A percentile compares a stretch with the other conserved stretches of the same genome.
Evolutionary conservation across 2,329 filamentous ascomycete genomes (phyloP).

Genomic region (Colletotrichum melonis): DNA sequence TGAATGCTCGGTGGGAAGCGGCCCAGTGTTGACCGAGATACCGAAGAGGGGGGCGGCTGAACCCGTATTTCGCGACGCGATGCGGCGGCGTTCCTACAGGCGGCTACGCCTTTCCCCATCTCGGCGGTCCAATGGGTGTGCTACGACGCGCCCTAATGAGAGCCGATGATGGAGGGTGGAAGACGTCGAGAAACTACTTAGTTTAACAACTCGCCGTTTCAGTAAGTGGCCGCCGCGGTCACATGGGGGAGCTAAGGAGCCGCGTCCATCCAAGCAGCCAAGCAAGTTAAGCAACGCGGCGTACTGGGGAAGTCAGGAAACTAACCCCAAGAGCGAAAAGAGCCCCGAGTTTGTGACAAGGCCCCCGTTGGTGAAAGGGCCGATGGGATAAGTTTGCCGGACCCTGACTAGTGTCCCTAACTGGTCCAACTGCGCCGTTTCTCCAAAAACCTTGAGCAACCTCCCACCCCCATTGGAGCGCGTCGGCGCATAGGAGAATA

Average conservation of each 20-base stretch:
- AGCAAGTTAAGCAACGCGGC: neutral
- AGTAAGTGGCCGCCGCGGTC: neutral
- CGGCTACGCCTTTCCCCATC: neutral
- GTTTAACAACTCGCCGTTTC: neutral
- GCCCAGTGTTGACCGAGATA: neutral
- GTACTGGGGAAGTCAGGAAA: neutral
- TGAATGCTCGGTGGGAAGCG: neutral
- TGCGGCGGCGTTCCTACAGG: neutral
- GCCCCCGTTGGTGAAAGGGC: neutral
- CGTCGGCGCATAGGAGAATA: slow-evolving; percentile 15
- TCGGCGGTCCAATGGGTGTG: neutral
- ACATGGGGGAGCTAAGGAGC: neutral
- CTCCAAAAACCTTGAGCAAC: neutral
- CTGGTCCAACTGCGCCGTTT: neutral
- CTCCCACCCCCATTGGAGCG: slow-evolving; percentile 27
- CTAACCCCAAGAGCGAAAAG: neutral
- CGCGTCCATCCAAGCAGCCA: neutral
- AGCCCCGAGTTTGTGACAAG: neutral
- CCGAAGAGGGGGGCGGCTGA: neutral
- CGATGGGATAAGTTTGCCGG: neutral
- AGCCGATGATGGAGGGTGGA: neutral
- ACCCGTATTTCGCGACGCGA: neutral
- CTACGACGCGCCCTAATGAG: neutral
- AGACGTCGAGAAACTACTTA: neutral
- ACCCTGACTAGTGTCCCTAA: neutral